These are phyloP conservation scores for Gracilaria caudata DNA, from an alignment of 23 red algal species.

Conservation along the genomic window DNA sequence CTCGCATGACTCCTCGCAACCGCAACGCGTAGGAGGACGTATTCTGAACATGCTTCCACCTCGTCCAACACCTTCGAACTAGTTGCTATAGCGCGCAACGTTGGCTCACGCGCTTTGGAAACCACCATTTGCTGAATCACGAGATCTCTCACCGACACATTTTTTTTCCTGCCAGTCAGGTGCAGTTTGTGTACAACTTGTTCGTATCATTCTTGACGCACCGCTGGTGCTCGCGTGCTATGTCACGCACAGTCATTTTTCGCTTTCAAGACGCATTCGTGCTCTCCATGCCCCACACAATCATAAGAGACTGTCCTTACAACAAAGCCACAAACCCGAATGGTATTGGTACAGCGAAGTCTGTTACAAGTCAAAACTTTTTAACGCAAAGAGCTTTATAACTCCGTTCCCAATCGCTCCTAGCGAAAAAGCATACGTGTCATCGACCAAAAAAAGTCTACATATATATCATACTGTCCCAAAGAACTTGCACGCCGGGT, in stretches of 20 bases:
- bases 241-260: not conserved
- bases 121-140: not conserved
- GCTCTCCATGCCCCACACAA: not conserved
- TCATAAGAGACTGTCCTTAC: too few species aligned
- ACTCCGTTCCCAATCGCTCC: not conserved
- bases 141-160: not conserved
- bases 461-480: slow-evolving; percentile 44
- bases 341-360: not conserved
- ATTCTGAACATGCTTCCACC: slow-evolving; percentile 14
- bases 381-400: not conserved
- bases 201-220: not conserved
- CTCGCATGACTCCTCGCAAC: slow-evolving; percentile 61
- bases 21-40: slow-evolving; percentile 44
- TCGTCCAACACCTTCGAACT: not conserved
- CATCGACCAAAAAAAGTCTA: not conserved
- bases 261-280: not conserved
- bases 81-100: not conserved
- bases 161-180: not conserved
- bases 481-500: slow-evolving; percentile 59
- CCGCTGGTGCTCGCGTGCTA: not conserved
- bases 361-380: slow-evolving; percentile 1
- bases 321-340: not conserved
- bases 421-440: not conserved
- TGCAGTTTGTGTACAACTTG: too few species aligned
- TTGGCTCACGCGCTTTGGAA: not conserved